A percentile compares a stretch with the other conserved stretches of the same genome.
phyloP scores from a whole-genome alignment of 768 basidiomycete species.

The Boletus reticulatus region DNA sequence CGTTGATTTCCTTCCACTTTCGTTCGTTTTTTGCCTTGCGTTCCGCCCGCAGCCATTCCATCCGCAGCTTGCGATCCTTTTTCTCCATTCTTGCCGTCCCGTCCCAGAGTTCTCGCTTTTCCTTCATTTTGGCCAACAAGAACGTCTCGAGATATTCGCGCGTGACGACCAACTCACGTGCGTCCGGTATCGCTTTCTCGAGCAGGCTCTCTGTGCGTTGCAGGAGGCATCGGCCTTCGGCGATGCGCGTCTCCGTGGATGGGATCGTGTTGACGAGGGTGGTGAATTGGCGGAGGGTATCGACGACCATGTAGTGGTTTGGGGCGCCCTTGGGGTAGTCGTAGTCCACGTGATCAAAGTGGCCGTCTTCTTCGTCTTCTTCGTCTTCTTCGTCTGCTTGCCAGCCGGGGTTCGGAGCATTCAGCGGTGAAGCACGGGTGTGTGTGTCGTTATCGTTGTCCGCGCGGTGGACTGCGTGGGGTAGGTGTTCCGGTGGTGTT shows the following conservation, averaged over 20 bases:
- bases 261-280: conserved; percentile 21
- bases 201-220: conserved; percentile 14
- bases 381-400: conserved; percentile 4
- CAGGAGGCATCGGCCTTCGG: conserved; percentile 19
- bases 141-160: conserved; percentile 27
- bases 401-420: not conserved
- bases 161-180: conserved; percentile 19
- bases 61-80: conserved; percentile 19
- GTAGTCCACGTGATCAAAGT: not conserved
- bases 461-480: not conserved
- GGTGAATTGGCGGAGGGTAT: conserved; percentile 29
- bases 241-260: conserved; percentile 16
- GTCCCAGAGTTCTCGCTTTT: conserved; percentile 31
- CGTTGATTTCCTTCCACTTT: conserved; percentile 20
- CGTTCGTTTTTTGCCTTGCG: conserved; percentile 18
- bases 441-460: not conserved
- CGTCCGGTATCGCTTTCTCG: conserved; percentile 12
- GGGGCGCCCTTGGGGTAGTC: conserved; percentile 16
- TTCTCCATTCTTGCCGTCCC: conserved; percentile 29
- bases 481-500: not conserved
- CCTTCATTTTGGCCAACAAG: conserved; percentile 29
- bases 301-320: conserved; percentile 23
- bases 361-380: not conserved
- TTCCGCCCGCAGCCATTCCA: conserved; percentile 24
- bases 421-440: too few relatives aligned